Percentiles rank a stretch among this genome's conserved stretches.
Evolutionary conservation across 2,329 filamentous ascomycete species (phyloP).

Genomic region (Corinectria fuckeliana): DNA sequence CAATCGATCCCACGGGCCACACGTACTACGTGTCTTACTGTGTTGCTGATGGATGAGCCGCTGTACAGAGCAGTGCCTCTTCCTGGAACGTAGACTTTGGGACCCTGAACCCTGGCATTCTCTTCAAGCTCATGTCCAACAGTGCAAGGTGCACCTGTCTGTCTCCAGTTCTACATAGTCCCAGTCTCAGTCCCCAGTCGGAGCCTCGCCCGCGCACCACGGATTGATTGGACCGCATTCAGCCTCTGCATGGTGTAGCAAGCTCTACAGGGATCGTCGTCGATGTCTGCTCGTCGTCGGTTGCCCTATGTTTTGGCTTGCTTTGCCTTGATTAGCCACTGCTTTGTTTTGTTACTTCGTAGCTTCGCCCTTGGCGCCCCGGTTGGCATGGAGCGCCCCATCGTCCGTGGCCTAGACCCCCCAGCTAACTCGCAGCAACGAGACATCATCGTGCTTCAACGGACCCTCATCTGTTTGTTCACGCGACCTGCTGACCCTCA

Average conservation of each 20-base stretch:
- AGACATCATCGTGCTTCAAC: slow-evolving; percentile 34
- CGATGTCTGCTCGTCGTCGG: slow-evolving; percentile 6
- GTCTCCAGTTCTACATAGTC: neutral
- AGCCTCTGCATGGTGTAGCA: slow-evolving; percentile 35
- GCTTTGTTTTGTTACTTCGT: slow-evolving; percentile 10
- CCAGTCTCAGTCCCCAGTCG: slow-evolving; percentile 13
- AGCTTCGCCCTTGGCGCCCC: slow-evolving; percentile 8
- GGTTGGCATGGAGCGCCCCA: slow-evolving; percentile 6
- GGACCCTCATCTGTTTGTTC: slow-evolving; percentile 30
- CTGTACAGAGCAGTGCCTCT: neutral
- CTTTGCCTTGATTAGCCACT: slow-evolving; percentile 16
- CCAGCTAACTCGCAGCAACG: slow-evolving; percentile 14
- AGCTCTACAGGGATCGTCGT: slow-evolving; percentile 28
- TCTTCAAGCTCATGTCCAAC: slow-evolving; percentile 7
- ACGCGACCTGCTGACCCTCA: slow-evolving; percentile 32
- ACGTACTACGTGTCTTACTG: neutral
- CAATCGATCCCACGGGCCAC: neutral
- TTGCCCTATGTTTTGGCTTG: slow-evolving; percentile 12
- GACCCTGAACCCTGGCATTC: neutral
- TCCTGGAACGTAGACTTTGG: neutral
- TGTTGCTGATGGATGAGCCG: neutral
- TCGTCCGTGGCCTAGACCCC: slow-evolving; percentile 1
- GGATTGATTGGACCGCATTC: slow-evolving; percentile 31
- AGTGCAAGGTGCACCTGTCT: neutral
- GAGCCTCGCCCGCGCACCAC: slow-evolving; percentile 14